Base-by-base conservation (phyloP, 2,329 filamentous ascomycete species). In the Colletotrichum musae region DNA sequence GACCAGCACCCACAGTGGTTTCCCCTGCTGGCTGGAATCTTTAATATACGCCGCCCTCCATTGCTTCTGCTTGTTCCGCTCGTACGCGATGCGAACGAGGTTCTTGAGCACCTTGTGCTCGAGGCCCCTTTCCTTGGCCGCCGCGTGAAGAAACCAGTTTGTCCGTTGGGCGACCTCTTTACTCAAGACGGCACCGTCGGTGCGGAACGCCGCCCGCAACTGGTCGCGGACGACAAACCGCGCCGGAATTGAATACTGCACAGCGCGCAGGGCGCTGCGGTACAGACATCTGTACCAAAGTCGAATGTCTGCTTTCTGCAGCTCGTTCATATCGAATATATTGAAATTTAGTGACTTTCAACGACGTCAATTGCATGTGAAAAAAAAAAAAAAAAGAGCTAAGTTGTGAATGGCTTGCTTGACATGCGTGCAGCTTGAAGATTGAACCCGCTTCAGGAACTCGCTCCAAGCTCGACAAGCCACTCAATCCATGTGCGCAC, bases 51-150 rank as follows among this genome's bases (percentile, higher is more conserved):
- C 45, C 9, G 72, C 21, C 73, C 64, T 78, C 79, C 82, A 77
- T 58, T 58, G 41, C 70, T 74, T 74, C 39, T 78, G 74, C 58
- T 75, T 67, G 65, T 72, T 68, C 70, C 80, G 77, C 72, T 83
- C 80, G 2, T 53, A 32, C 32, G 68, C 72, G 81, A 83, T 71
- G 78, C 77, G 68, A 76, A 93, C 74, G 56, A 95, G 77, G 72
- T 92, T 94, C 80, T 90, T 92, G 64, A 95, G 76, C 9, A 96
- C 87, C 64, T 81, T 86, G 77, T 95, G 92, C 83, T 95, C 93
- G 39, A 94, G 73, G 0, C 92, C 93, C 64, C 80, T 87, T 74
- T 88, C 85, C 70, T 80, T 83, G 1, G 88, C 86, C 4, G 93
- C 93, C 48, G 89, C 87, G 39, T 88, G 80, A 1, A 95, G 80